Conservation (phyloP, 2,329 filamentous ascomycete species). For the Nemania diffusa region DNA sequence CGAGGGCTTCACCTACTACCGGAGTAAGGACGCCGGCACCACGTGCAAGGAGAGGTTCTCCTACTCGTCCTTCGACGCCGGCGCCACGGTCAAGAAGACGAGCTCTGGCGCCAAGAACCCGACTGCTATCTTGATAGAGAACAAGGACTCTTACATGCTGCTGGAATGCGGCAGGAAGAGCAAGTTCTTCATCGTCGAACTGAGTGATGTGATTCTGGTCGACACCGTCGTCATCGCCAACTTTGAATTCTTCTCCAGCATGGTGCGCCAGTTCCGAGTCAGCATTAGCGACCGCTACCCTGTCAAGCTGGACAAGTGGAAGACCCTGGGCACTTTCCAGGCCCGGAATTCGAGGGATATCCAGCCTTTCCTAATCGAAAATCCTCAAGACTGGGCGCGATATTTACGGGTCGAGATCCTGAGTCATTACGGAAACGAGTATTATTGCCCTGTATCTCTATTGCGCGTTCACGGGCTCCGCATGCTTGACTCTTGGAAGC, state of each 20-base stretch:
- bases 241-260: conserved; percentile 98
- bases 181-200: conserved; percentile 94
- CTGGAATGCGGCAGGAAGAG: conserved; percentile 87
- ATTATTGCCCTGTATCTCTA: conserved; percentile 92
- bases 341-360: conserved; percentile 93
- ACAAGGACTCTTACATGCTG: conserved; percentile 98
- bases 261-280: conserved; percentile 89
- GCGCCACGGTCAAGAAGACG: conserved; percentile 91
- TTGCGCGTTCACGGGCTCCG: conserved; percentile 94
- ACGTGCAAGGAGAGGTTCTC: conserved; percentile 99
- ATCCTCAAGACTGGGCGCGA: conserved; percentile 94
- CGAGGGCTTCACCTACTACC: conserved; percentile 64
- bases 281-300: conserved; percentile 96
- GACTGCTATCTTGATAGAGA: conserved; percentile 90
- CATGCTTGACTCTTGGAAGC: conserved; percentile 92
- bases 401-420: conserved; percentile 93
- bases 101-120: conserved; percentile 87
- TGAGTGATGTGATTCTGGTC: conserved; percentile 86
- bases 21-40: conserved; percentile 93
- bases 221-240: conserved; percentile 98
- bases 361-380: conserved; percentile 92
- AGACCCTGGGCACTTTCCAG: conserved; percentile 85
- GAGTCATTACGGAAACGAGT: conserved; percentile 95
- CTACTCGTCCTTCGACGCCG: conserved; percentile 96
- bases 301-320: conserved; percentile 92